Evolutionary conservation across 2,329 filamentous ascomycete species (phyloP), one percentile per base, ranked within the genome.

Genomic region (Neocatenulostroma microsporum): DNA sequence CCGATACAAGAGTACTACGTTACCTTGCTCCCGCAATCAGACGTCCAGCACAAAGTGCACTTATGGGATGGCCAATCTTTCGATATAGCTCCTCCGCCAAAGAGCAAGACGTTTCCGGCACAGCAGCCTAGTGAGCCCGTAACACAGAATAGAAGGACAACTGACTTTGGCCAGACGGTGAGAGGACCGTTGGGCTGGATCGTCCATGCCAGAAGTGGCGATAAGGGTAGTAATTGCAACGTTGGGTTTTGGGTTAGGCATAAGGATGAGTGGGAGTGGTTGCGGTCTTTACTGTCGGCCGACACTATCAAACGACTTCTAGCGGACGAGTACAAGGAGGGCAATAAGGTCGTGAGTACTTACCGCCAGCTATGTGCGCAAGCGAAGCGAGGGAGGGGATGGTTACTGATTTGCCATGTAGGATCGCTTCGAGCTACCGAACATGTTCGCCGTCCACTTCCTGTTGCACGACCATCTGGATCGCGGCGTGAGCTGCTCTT

Each of bases 1-100:
- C 58, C 60, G 4, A 53, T 62, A 3, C 61, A 61, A 13, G 63
- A 66, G 41, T 65, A 65, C 48, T 65, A 60, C 40, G 62, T 65
- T 6, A 63, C 62, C 1, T 41, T 58, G 2, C 43, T 57, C 1
- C 56, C 55, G 4, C 57, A 58, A 35, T 30, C 41, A 2, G 44
- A 49, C 11, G 46, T 57, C 9, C 42, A 51, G 13, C 54, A 57
- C 18, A 40, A 41, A 11, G 48, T 52, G 3, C 52, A 57, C 30
- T 36, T 56, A 1, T 50, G 54, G 31, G 46, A 53, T n/a, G 57
- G 55, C 2, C 41, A 52, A 32, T 44, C 28, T 2, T 39, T 63
- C 2, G 49, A 53, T 1, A 58, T 66, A 2, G 38, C 55, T 4
- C 54, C 58, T 5, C 62, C 62, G 3, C 17, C 47, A 12, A 7